Conservation (phyloP, 2,329 filamentous ascomycete genomes). For the Ambrosiella beaveri region DNA sequence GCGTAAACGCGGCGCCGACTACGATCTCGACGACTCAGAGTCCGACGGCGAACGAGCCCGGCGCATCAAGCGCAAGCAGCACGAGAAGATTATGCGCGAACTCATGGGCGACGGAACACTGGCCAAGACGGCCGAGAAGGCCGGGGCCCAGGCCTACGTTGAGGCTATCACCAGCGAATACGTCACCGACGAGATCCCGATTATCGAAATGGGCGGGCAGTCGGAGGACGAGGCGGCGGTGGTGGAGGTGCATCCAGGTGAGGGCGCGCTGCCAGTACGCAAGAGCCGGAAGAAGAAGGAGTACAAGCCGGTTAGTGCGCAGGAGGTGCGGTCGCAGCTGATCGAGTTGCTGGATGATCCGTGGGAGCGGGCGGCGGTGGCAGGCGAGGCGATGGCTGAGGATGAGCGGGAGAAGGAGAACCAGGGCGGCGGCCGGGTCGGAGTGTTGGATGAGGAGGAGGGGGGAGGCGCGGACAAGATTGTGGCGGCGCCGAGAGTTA, state of each 20-base stretch:
- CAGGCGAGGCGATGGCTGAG: conserved; percentile 32
- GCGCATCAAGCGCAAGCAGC: conserved; percentile 70
- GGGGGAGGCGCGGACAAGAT: conserved; percentile 9
- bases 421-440: conserved; percentile 18
- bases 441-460: conserved; percentile 21
- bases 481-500: conserved; percentile 15
- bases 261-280: conserved; percentile 6
- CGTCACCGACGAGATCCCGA: conserved; percentile 58
- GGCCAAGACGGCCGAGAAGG: conserved; percentile 75
- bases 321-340: conserved; percentile 64
- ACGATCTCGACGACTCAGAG: conserved; percentile 79
- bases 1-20: conserved; percentile 64
- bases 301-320: conserved; percentile 6
- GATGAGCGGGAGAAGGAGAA: conserved; percentile 20
- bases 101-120: conserved; percentile 68
- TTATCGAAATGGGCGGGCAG: conserved; percentile 35
- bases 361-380: conserved; percentile 24
- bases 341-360: conserved; percentile 68
- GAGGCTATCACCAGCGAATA: conserved; percentile 73
- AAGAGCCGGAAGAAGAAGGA: conserved; percentile 11
- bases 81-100: conserved; percentile 79
- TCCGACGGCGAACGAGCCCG: conserved; percentile 65
- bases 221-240: conserved; percentile 18
- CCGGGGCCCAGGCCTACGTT: conserved; percentile 79
- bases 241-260: neutral